Conservation (phyloP, 306 rosid genomes). For the Potentilla sterilis region DNA sequence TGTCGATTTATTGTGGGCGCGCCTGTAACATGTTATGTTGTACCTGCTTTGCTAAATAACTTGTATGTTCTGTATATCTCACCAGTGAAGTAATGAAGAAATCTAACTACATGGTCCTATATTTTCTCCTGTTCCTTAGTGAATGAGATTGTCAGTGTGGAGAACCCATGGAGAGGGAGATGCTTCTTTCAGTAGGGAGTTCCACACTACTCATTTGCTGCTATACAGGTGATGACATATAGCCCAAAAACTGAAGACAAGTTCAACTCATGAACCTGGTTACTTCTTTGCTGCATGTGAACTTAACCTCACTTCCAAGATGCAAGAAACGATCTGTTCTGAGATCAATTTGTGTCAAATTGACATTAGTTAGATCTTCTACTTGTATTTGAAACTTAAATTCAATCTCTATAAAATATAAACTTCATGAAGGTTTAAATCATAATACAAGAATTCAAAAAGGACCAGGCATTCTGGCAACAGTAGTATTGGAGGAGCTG, state of each 20-base stretch:
- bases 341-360: no score
- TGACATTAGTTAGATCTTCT: no score
- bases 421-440: background rate
- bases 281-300: background rate
- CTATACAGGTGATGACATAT: background rate
- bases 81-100: constrained; percentile 29
- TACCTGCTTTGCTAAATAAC: constrained; percentile 27
- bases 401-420: background rate
- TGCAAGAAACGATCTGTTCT: background rate
- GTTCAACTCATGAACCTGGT: background rate
- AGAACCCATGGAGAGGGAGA: background rate
- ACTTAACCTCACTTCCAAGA: background rate
- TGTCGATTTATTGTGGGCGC: constrained; percentile 31
- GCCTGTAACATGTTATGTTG: constrained; percentile 33
- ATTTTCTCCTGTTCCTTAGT: background rate
- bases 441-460: background rate
- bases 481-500: background rate
- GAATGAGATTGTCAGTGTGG: background rate
- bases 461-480: background rate
- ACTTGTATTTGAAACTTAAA: no score
- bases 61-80: constrained; percentile 30
- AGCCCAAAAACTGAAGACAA: background rate
- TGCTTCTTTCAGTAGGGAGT: background rate
- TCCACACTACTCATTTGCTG: background rate
- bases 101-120: constrained; percentile 20